A percentile compares a stretch with the other conserved stretches of the same genome.
phyloP scores from a whole-genome alignment of 2,329 filamentous ascomycete species.

The Thielaviopsis punctulata region DNA sequence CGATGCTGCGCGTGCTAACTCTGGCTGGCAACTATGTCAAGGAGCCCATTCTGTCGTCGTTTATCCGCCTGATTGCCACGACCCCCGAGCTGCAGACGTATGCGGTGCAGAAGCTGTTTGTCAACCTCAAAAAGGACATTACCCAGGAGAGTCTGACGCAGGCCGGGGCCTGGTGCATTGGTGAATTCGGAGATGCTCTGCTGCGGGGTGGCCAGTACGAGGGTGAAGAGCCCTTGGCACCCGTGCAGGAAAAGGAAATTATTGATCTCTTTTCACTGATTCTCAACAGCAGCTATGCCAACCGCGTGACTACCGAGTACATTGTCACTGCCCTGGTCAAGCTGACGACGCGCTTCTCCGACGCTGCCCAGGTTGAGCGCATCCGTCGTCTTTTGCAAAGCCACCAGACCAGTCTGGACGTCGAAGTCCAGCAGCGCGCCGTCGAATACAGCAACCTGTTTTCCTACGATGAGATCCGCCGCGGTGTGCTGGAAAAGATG shows the following conservation, averaged over 20 bases:
- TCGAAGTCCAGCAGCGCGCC: conserved; percentile 89
- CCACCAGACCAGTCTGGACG: conserved; percentile 74
- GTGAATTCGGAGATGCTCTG: conserved; percentile 88
- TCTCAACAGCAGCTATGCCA: conserved; percentile 85
- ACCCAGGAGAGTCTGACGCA: conserved; percentile 91
- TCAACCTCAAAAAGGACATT: conserved; percentile 83
- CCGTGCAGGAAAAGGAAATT: conserved; percentile 74
- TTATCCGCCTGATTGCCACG: conserved; percentile 86
- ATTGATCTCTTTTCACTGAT: conserved; percentile 87
- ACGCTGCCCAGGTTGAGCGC: conserved; percentile 71
- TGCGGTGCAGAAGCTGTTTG: conserved; percentile 86
- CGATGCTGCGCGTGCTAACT: conserved; percentile 84
- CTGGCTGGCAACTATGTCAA: conserved; percentile 94
- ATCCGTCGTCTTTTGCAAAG: conserved; percentile 60
- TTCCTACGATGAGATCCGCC: conserved; percentile 67
- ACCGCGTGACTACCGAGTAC: conserved; percentile 82
- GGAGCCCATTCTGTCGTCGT: conserved; percentile 92
- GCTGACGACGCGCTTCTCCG: conserved; percentile 71
- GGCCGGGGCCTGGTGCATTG: conserved; percentile 91
- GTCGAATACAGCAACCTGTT: conserved; percentile 97
- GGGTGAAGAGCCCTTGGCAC: conserved; percentile 58
- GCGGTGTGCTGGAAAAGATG: conserved; percentile 93
- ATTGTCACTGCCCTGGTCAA: conserved; percentile 93
- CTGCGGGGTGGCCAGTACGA: conserved; percentile 81
- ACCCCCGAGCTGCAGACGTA: conserved; percentile 92